These are phyloP conservation scores for Fonsecaea nubica DNA, from an alignment of 2,329 filamentous ascomycete species.

Conservation along the genomic window DNA sequence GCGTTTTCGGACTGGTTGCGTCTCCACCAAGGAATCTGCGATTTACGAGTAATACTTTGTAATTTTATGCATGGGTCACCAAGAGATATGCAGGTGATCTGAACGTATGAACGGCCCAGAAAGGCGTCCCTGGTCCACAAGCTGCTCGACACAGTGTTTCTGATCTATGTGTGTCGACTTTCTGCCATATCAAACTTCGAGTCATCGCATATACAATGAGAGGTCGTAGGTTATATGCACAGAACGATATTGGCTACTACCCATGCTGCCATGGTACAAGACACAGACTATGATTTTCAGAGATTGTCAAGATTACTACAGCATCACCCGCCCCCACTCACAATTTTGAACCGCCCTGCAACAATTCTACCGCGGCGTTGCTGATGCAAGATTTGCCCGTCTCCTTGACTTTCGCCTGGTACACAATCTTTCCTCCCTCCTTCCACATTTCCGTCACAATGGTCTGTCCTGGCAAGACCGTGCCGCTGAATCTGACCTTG, in stretches of 20 bases:
- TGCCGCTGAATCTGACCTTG: conserved; percentile 88
- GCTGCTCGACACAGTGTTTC: too few species aligned
- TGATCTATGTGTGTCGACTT: too few species aligned
- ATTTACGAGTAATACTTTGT: too few species aligned
- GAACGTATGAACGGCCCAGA: too few species aligned
- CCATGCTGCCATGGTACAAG: neutral
- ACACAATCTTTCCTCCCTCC: conserved; percentile 77
- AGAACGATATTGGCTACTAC: neutral
- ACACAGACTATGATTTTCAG: neutral
- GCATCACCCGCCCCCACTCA: neutral
- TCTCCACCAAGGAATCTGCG: too few species aligned
- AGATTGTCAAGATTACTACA: neutral
- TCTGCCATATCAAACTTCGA: too few species aligned
- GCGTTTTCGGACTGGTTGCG: too few species aligned
- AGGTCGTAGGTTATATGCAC: too few species aligned
- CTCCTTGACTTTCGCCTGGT: conserved; percentile 89
- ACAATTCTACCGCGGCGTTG: conserved; percentile 78
- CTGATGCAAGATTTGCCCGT: conserved; percentile 88
- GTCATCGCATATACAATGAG: too few species aligned
- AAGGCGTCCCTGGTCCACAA: too few species aligned
- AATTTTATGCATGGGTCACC: too few species aligned
- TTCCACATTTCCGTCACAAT: conserved; percentile 94
- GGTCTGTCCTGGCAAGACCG: conserved; percentile 76
- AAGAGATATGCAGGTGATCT: too few species aligned
- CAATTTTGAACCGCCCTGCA: conserved; percentile 8